These are phyloP conservation scores for Cutaneotrichosporon arboriforme DNA, from an alignment of 1,284 basidiomycete genomes.

Conservation along the genomic window DNA sequence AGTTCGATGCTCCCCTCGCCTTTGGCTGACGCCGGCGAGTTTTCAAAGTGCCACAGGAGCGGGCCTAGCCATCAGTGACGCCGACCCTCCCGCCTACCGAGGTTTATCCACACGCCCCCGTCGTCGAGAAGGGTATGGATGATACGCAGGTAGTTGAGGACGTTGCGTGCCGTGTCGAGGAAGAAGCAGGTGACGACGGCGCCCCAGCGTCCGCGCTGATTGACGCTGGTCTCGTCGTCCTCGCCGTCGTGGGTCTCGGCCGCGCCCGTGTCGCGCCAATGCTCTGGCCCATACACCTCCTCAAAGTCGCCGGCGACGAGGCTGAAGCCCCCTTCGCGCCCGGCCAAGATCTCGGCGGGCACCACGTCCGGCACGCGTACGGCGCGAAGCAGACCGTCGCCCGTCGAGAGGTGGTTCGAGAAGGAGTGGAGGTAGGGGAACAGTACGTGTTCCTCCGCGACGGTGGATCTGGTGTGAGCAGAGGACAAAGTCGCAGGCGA, in stretches of 20 bases:
- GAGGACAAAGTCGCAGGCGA: too few relatives aligned
- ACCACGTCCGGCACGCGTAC: slow-evolving; percentile 76
- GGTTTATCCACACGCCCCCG: slow-evolving; percentile 85
- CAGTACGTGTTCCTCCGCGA: slow-evolving; percentile 62
- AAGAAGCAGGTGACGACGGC: slow-evolving; percentile 95
- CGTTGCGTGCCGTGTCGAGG: slow-evolving; percentile 91
- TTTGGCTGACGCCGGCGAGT: slow-evolving; percentile 52
- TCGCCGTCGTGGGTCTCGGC: slow-evolving; percentile 29
- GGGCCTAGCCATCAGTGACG: slow-evolving; percentile 75
- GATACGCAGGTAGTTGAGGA: slow-evolving; percentile 80
- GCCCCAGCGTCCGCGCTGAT: slow-evolving; percentile 72
- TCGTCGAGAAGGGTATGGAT: slow-evolving; percentile 73
- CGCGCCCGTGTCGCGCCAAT: slow-evolving; percentile 19
- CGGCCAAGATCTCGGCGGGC: slow-evolving; percentile 64
- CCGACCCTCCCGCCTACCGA: slow-evolving; percentile 52
- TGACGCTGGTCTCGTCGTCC: slow-evolving; percentile 40
- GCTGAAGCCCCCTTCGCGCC: slow-evolving; percentile 55
- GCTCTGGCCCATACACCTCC: slow-evolving; percentile 67
- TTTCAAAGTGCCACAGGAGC: slow-evolving; percentile 93
- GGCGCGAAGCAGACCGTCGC: slow-evolving; percentile 59
- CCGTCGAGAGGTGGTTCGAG: slow-evolving; percentile 65
- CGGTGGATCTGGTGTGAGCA: slow-evolving; percentile 56
- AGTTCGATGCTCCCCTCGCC: slow-evolving; percentile 77
- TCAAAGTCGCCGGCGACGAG: slow-evolving; percentile 90
- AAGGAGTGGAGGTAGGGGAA: slow-evolving; percentile 87